Conservation (phyloP, 2,329 filamentous ascomycete species). For the Colletotrichum sp. region DNA sequence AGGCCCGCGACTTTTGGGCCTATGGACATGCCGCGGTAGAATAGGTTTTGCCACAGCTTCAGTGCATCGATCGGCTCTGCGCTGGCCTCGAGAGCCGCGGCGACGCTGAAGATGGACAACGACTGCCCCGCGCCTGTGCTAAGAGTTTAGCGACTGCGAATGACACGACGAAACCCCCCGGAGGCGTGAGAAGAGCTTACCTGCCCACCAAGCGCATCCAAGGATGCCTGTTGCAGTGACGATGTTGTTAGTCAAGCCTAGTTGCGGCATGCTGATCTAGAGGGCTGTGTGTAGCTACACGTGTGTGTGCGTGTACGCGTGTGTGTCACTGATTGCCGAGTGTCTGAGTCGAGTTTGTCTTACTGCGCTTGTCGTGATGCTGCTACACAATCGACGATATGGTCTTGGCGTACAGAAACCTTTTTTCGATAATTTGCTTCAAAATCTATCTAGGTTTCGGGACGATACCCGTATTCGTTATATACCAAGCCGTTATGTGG, state of each 20-base stretch:
- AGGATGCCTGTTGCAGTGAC: constrained; percentile 15
- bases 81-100: constrained; percentile 31
- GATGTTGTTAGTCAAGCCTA: constrained; percentile 7
- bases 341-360: neutral
- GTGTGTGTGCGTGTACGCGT: neutral
- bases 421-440: neutral
- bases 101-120: constrained; percentile 39
- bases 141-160: neutral
- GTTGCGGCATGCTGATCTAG: constrained; percentile 11
- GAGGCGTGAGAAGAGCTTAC: neutral
- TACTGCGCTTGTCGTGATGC: neutral
- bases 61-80: constrained; percentile 33
- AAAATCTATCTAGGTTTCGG: neutral
- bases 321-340: neutral
- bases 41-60: constrained; percentile 42
- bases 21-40: constrained; percentile 36
- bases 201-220: constrained; percentile 18
- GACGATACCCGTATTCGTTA: neutral
- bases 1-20: constrained; percentile 41
- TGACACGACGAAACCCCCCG: neutral
- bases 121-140: constrained; percentile 38
- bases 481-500: neutral
- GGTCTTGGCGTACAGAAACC: neutral
- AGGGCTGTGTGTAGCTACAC: neutral
- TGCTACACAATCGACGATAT: neutral